Evolutionary conservation across 1,139 yeast genomes (phyloP).

Genomic region (Candida anutae): DNA sequence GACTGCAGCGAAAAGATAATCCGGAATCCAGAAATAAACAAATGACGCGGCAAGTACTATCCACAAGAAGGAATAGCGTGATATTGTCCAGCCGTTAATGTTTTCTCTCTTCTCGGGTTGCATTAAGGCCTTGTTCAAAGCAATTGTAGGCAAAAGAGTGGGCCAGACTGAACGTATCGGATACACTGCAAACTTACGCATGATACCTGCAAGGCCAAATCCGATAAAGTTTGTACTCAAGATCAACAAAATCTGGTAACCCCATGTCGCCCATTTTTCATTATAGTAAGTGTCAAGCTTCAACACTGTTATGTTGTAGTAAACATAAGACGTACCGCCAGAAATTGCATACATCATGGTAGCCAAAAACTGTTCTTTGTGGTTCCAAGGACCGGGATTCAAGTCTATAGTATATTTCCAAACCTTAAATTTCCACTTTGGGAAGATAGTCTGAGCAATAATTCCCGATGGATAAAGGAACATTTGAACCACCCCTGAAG

Average conservation of each 20-base stretch:
- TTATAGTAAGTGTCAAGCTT: constrained; percentile 9
- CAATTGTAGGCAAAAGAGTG: constrained; percentile 12
- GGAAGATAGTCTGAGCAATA: constrained; percentile 13
- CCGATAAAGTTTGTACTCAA: constrained; percentile 14
- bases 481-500: constrained; percentile 48
- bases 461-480: constrained; percentile 53
- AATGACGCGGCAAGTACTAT: constrained; percentile 8
- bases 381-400: constrained; percentile 19
- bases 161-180: constrained; percentile 12
- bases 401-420: constrained; percentile 11
- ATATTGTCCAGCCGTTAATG: constrained; percentile 14
- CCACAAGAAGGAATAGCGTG: constrained; percentile 11
- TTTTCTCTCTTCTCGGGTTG: constrained; percentile 9
- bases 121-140: constrained; percentile 14
- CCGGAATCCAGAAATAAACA: constrained; percentile 13
- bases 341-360: constrained; percentile 14
- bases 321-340: constrained; percentile 7
- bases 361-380: constrained; percentile 16
- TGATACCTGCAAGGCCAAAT: constrained; percentile 15
- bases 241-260: constrained; percentile 10
- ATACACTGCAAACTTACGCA: constrained; percentile 13
- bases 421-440: constrained; percentile 13
- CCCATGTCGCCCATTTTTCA: constrained; percentile 11
- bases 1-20: constrained; percentile 11
- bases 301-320: constrained; percentile 12